A percentile compares a stretch with the other conserved stretches of the same genome.
Conservation (phyloP, 352 stramenopile genomes). For the Pythium brassicae region DNA sequence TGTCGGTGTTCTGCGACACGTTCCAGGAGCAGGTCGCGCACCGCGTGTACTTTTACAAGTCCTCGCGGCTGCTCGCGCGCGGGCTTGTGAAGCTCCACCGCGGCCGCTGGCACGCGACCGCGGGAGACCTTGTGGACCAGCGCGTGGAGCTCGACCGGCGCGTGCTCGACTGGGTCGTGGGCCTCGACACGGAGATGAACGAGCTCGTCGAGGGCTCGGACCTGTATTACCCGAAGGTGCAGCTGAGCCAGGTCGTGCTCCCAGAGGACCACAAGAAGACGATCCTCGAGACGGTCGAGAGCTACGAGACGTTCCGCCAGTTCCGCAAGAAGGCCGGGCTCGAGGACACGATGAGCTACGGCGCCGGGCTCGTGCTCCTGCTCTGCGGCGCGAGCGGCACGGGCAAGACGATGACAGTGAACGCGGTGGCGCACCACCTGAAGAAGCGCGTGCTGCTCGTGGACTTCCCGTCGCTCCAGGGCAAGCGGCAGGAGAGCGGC, state of each 20-base stretch:
- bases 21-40: conserved; percentile 87
- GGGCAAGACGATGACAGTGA: conserved; percentile 91
- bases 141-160: conserved; percentile 81
- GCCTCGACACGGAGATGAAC: conserved; percentile 87
- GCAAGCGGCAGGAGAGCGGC: conserved; percentile 65
- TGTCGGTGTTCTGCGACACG: conserved; percentile 86
- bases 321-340: conserved; percentile 79
- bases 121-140: conserved; percentile 83
- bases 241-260: conserved; percentile 81
- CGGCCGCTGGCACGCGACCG: conserved; percentile 78
- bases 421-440: conserved; percentile 79
- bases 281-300: conserved; percentile 78
- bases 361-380: conserved; percentile 72
- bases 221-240: conserved; percentile 81
- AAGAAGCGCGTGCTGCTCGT: conserved; percentile 87
- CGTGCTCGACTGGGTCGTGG: conserved; percentile 85
- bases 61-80: conserved; percentile 61
- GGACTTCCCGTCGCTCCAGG: conserved; percentile 83
- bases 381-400: conserved; percentile 81
- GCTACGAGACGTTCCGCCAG: conserved; percentile 75
- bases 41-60: conserved; percentile 89
- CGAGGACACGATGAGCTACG: conserved; percentile 76
- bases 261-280: conserved; percentile 79
- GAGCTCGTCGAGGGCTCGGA: conserved; percentile 87
- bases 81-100: conserved; percentile 80